A percentile compares a stretch with the other conserved stretches of the same genome.
phyloP scores from a whole-genome alignment of 148 eudicot species.

The Amaranthus hypochondriacus region DNA sequence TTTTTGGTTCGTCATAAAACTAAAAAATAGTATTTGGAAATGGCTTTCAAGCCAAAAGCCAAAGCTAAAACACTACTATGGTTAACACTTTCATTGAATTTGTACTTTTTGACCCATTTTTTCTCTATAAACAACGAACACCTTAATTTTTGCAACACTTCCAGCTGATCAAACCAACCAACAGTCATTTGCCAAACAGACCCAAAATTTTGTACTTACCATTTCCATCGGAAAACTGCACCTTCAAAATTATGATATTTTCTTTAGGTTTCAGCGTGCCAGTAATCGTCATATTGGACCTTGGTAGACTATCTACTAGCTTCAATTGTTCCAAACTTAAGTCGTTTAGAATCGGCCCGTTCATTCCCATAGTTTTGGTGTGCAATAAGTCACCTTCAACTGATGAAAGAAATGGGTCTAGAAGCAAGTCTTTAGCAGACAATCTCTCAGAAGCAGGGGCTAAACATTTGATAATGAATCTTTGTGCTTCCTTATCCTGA shows the following conservation, averaged over 20 bases:
- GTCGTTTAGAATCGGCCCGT: not conserved
- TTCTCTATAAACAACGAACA: too few relatives aligned
- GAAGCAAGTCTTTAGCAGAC: conserved; percentile 10
- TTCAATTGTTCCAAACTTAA: not conserved
- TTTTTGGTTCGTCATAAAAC: too few relatives aligned
- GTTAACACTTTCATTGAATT: too few relatives aligned
- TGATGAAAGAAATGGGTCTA: conserved; percentile 10
- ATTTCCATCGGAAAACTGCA: conserved; percentile 4
- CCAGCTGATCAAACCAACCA: not conserved
- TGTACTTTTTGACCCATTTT: too few relatives aligned
- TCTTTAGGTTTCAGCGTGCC: conserved; percentile 9
- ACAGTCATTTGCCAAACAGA: not conserved
- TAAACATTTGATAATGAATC: conserved; percentile 7
- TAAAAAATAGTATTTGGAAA: too few relatives aligned
- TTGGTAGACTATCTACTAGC: not conserved
- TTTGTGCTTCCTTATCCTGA: conserved; percentile 5
- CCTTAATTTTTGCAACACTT: not conserved
- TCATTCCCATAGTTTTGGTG: not conserved
- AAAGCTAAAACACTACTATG: too few relatives aligned
- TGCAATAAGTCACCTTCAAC: not conserved
- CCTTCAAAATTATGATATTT: conserved; percentile 4
- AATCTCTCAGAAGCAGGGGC: conserved; percentile 5
- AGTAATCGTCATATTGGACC: conserved; percentile 12
- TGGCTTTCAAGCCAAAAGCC: too few relatives aligned
- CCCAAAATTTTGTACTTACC: not conserved